These are phyloP conservation scores for Marasmius oreades DNA, from an alignment of 1,284 basidiomycete genomes.

Conservation along the genomic window DNA sequence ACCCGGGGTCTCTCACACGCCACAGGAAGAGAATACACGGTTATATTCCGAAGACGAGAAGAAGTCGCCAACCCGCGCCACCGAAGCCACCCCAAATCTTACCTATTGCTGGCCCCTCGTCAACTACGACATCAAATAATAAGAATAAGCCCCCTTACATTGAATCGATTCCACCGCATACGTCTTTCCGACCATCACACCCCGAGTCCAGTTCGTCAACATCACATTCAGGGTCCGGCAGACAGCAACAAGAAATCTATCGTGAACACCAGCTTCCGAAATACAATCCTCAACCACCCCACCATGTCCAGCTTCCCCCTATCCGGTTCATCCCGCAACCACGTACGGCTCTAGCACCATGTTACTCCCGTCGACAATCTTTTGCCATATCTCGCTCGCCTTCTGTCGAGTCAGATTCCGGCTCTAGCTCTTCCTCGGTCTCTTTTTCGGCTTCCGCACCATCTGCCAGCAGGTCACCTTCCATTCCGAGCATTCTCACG, in stretches of 20 bases:
- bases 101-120: background rate
- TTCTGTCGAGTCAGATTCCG: background rate
- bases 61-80: constrained; percentile 8
- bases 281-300: constrained; percentile 1
- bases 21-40: constrained; percentile 15
- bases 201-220: background rate
- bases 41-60: constrained; percentile 11
- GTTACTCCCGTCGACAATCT: background rate
- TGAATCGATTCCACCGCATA: background rate
- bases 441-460: background rate
- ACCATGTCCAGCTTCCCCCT: constrained; percentile 2
- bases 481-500: background rate
- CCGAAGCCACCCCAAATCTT: background rate
- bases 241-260: background rate
- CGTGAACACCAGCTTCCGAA: constrained; percentile 1
- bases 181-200: background rate
- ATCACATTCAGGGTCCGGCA: background rate
- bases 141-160: background rate
- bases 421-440: background rate
- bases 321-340: background rate
- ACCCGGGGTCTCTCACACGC: constrained; percentile 13
- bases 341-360: background rate
- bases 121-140: background rate
- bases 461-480: background rate
- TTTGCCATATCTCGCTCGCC: background rate